A percentile compares a stretch with the other conserved stretches of the same genome.
Conservation (phyloP, 2,329 filamentous ascomycete species). For the Byssochlamys sp. region DNA sequence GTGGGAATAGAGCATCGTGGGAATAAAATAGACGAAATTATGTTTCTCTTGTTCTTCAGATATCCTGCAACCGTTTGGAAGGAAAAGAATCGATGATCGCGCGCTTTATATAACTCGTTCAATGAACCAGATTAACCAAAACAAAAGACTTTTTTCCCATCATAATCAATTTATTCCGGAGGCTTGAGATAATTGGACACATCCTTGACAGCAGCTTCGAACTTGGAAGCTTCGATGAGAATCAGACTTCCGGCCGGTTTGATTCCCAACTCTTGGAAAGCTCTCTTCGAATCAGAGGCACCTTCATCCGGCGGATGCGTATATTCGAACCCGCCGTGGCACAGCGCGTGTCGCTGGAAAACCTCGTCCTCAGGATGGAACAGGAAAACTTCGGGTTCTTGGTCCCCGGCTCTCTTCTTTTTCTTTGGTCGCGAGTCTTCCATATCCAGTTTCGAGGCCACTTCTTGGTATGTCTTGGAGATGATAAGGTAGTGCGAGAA, state of each 20-base stretch:
- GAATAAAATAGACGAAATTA: constrained; percentile 3
- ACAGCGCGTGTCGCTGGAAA: constrained; percentile 64
- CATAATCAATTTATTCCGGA: constrained; percentile 25
- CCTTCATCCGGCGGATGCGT: constrained; percentile 68
- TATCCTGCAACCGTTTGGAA: constrained; percentile 11
- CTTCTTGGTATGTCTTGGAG: constrained; percentile 85
- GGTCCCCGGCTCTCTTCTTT: constrained; percentile 45
- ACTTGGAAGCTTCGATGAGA: constrained; percentile 70
- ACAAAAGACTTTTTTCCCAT: constrained; percentile 8
- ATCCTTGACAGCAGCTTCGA: constrained; percentile 64
- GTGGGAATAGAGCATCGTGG: constrained; percentile 32
- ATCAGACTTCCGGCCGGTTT: constrained; percentile 76
- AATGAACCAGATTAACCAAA: not conserved
- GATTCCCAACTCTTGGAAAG: constrained; percentile 88
- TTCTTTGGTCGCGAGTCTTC: constrained; percentile 57
- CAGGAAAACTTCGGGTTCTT: constrained; percentile 59
- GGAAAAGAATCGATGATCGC: not conserved
- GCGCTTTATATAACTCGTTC: not conserved
- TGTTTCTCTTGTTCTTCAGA: constrained; percentile 3
- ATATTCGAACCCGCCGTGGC: constrained; percentile 63
- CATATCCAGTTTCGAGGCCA: constrained; percentile 67
- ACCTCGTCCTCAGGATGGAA: constrained; percentile 96
- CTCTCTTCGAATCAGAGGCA: constrained; percentile 79
- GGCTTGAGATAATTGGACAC: constrained; percentile 63
- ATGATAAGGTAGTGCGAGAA: constrained; percentile 89